Evolutionary conservation across 176 grass and related monocot genomes (phyloP).

Genomic region (Triticum monococcum): DNA sequence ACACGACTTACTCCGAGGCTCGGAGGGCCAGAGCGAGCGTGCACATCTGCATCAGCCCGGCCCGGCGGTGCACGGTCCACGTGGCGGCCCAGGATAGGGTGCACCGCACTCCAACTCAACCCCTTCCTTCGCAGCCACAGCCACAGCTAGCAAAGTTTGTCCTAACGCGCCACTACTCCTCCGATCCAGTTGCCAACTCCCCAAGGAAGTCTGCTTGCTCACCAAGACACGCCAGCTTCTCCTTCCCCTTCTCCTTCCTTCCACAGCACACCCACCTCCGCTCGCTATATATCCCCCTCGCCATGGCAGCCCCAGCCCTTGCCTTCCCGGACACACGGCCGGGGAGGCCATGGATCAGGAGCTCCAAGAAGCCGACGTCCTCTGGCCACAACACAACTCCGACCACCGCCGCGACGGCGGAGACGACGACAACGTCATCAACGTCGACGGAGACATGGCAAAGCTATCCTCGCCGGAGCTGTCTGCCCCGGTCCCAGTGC

Average conservation of each 20-base stretch:
- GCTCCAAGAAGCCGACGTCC: constrained; percentile 54
- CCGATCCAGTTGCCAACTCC: constrained; percentile 6
- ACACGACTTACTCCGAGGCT: neutral
- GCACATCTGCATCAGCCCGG: neutral
- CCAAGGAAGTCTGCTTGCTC: constrained; percentile 44
- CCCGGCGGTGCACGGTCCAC: neutral
- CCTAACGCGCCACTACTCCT: neutral
- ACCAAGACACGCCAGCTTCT: constrained; percentile 37
- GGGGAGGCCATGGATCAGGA: constrained; percentile 61
- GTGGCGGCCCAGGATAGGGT: constrained; percentile 35
- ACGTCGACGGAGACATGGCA: neutral
- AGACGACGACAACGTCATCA: neutral
- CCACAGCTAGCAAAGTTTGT: neutral
- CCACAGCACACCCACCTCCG: neutral
- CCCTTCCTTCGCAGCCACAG: neutral
- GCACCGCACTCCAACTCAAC: constrained; percentile 48
- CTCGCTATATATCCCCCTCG: constrained; percentile 24
- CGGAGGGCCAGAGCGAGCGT: neutral
- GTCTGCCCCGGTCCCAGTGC: constrained; percentile 37
- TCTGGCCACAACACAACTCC: constrained; percentile 38
- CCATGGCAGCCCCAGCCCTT: neutral
- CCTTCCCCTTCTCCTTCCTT: neutral
- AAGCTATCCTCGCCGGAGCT: neutral
- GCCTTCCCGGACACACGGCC: constrained; percentile 11
- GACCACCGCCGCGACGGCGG: neutral